phyloP scores from a whole-genome alignment of 2,329 filamentous ascomycete species.

The Phialemonium atrogriseum region DNA sequence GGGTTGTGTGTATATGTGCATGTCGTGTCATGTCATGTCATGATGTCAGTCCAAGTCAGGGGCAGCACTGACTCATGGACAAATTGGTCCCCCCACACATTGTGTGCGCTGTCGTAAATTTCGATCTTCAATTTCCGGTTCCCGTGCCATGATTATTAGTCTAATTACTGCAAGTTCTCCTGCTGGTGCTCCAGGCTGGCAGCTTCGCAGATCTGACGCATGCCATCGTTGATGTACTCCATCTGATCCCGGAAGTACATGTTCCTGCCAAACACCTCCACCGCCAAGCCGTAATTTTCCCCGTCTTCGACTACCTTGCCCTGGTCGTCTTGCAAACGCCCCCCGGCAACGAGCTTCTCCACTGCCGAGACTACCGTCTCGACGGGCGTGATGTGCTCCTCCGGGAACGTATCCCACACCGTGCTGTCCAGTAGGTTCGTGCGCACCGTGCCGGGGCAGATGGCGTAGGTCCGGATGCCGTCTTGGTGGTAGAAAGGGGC shows the following conservation, averaged over 20 bases:
- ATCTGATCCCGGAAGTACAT: slow-evolving; percentile 22
- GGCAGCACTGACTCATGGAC: too few species aligned
- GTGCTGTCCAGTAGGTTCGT: slow-evolving; percentile 20
- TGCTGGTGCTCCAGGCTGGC: slow-evolving; percentile 1
- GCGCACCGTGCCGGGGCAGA: slow-evolving; percentile 22
- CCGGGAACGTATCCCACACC: slow-evolving; percentile 20
- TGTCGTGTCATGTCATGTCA: too few species aligned
- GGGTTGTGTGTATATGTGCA: too few species aligned
- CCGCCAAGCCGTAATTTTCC: slow-evolving; percentile 15
- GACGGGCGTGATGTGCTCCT: slow-evolving; percentile 19
- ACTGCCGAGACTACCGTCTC: slow-evolving; percentile 19
- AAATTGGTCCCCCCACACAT: too few species aligned
- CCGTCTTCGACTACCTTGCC: slow-evolving; percentile 14
- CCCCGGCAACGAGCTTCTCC: slow-evolving; percentile 16
- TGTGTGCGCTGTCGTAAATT: too few species aligned
- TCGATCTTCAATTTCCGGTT: too few species aligned
- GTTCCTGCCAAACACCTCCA: slow-evolving; percentile 21
- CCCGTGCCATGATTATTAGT: too few species aligned
- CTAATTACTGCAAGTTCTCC: not conserved
- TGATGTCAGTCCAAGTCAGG: too few species aligned
- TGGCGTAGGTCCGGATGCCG: slow-evolving; percentile 21
- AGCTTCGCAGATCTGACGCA: slow-evolving; percentile 5
- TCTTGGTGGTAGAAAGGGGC: slow-evolving; percentile 15
- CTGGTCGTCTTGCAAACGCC: slow-evolving; percentile 14
- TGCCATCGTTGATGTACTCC: slow-evolving; percentile 15